These are phyloP conservation scores for Insectozyma bohioensis DNA, from an alignment of 1,139 yeast genomes.

Conservation along the genomic window DNA sequence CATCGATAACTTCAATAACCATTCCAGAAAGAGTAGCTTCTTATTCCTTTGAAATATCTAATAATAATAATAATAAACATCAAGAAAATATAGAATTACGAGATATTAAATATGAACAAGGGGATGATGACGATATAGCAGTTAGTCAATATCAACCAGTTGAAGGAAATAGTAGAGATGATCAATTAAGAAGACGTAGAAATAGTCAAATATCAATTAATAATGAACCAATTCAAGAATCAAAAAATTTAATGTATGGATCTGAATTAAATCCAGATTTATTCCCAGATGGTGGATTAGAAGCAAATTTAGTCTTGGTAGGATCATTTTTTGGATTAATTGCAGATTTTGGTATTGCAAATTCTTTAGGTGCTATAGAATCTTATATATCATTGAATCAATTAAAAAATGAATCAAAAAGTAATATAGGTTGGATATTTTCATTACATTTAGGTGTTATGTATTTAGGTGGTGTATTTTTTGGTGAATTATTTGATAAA, in stretches of 20 bases:
- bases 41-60: conserved; percentile 1
- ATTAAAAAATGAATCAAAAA: conserved; percentile 37
- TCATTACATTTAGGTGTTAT: conserved; percentile 55
- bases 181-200: conserved; percentile 2
- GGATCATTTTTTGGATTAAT: conserved; percentile 62
- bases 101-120: not conserved
- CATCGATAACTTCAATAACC: too few relatives aligned
- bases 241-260: conserved; percentile 22
- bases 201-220: not conserved
- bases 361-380: conserved; percentile 61
- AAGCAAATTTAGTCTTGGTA: conserved; percentile 58
- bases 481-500: conserved; percentile 62
- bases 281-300: conserved; percentile 64
- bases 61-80: not conserved
- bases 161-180: not conserved
- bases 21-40: too few relatives aligned
- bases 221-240: not conserved
- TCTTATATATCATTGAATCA: conserved; percentile 55
- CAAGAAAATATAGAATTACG: not conserved
- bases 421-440: conserved; percentile 63
- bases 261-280: conserved; percentile 25
- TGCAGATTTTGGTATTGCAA: conserved; percentile 63
- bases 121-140: conserved; percentile 4
- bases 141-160: conserved; percentile 7
- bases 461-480: conserved; percentile 56